These are phyloP conservation scores for Agrocybe pediades DNA, from an alignment of 768 basidiomycete genomes.

Conservation along the genomic window DNA sequence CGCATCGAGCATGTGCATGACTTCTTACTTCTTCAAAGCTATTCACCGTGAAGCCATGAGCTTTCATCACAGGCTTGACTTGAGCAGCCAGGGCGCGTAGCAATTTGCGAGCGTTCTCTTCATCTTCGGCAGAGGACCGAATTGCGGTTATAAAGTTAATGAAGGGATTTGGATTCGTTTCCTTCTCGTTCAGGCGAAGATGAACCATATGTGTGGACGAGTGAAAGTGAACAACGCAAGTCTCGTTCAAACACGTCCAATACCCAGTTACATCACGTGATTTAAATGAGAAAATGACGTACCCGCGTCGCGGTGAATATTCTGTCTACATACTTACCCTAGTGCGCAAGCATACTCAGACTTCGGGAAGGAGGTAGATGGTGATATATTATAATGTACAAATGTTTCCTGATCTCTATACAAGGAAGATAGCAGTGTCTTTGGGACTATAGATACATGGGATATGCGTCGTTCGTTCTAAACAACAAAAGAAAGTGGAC, in stretches of 20 bases:
- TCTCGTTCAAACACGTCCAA: background rate
- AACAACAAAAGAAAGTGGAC: background rate
- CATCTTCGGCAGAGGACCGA: constrained; percentile 40
- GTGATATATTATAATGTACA: background rate
- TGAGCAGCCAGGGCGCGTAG: constrained; percentile 82
- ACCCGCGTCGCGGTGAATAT: background rate
- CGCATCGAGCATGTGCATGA: background rate
- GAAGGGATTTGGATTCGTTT: constrained; percentile 72
- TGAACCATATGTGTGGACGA: constrained; percentile 61
- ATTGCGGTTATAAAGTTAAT: constrained; percentile 77
- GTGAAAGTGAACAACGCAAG: too few species aligned
- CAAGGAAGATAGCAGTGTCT: background rate
- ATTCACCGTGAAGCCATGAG: constrained; percentile 74
- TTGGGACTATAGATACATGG: background rate
- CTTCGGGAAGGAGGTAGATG: background rate
- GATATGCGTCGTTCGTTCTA: background rate
- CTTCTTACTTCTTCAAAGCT: constrained; percentile 75
- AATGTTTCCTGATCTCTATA: background rate
- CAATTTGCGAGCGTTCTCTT: constrained; percentile 70
- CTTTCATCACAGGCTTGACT: constrained; percentile 82
- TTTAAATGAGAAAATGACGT: background rate
- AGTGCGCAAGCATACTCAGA: background rate
- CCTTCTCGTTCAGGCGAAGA: constrained; percentile 65
- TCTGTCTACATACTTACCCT: too few species aligned
- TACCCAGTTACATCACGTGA: background rate